Evolutionary conservation across 2,329 filamentous ascomycete genomes (phyloP).

Genomic region (Colletotrichum sp.): DNA sequence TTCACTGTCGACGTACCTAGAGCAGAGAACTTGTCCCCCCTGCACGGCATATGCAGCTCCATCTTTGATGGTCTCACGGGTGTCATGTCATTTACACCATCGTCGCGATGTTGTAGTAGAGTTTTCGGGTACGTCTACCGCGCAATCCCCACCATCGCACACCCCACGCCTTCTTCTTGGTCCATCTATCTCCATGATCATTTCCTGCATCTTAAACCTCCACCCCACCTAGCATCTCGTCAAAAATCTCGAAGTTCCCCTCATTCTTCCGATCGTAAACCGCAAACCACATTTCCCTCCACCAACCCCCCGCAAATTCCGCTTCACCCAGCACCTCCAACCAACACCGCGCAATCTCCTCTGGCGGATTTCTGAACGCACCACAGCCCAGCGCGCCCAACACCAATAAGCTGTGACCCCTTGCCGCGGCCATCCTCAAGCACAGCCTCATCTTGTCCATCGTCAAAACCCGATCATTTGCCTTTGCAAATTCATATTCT

Average conservation of each 20-base stretch:
- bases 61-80: too few relatives aligned
- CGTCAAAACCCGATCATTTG: conserved; percentile 54
- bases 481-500: conserved; percentile 42
- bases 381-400: conserved; percentile 75
- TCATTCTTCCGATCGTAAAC: conserved; percentile 52
- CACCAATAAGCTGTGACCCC: conserved; percentile 63
- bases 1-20: too few relatives aligned
- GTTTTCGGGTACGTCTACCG: not conserved
- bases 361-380: conserved; percentile 66
- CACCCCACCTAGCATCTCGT: conserved; percentile 42
- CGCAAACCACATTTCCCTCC: conserved; percentile 68
- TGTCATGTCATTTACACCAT: too few relatives aligned
- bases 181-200: not conserved
- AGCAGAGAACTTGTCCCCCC: too few relatives aligned
- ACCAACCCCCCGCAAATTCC: conserved; percentile 70
- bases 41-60: too few relatives aligned
- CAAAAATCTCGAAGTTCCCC: conserved; percentile 57
- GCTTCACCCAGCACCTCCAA: conserved; percentile 61
- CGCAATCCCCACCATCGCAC: too few relatives aligned
- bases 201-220: conserved; percentile 24
- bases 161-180: not conserved
- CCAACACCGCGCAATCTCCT: conserved; percentile 68
- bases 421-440: conserved; percentile 62
- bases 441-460: conserved; percentile 68
- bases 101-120: too few relatives aligned